Evolutionary conservation across 495 filamentous ascomycete genomes (phyloP), one percentile per base, ranked within the genome.

Genomic region (Xylaria acuta): DNA sequence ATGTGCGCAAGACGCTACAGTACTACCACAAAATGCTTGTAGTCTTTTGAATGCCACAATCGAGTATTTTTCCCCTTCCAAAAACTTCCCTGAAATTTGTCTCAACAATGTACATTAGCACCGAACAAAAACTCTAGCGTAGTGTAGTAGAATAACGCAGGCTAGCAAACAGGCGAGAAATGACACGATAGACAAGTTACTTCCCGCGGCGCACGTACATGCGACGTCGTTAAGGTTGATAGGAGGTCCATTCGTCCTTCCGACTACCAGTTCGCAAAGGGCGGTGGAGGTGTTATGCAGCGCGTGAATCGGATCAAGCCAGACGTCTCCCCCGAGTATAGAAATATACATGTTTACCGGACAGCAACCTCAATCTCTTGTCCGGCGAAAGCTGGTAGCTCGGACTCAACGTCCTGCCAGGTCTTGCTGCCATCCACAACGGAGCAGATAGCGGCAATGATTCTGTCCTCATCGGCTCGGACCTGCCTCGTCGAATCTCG

Each of bases 401-500:
- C 83, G n/a, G 79, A 77, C 77, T 86, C 80, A 62, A 92, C 81
- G 69, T 90, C 86, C 74, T 82, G 76, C 90, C 91, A 93, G 32
- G 81, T 82, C 84, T 91, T 89, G 74, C 70, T 80, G 43, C 88
- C 89, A 18, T 89, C 84, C 3, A 87, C 84, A 30, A 92, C 79
- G n/a, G 79, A 79, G 77, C 82, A 81, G 68, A 94, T 87, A 65
- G 90, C 90, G n/a, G 82, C 83, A 47, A 92, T 76, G 62, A 94
- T 89, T 75, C 86, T 87, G 40, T 90, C 86, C 75, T 89, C 82
- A 32, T 84, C 84, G 18, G 90, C 90, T 38, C 92, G 86, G 58
- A 94, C 90, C 81, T 94, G 92, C 75, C 88, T 88, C 25, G 89
- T 94, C 40, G 86, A 87, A 78, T 93, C 91, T 36, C 91, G 86